Base-by-base conservation (phyloP, 352 stramenopile species). In the Phytophthora hibernalis region DNA sequence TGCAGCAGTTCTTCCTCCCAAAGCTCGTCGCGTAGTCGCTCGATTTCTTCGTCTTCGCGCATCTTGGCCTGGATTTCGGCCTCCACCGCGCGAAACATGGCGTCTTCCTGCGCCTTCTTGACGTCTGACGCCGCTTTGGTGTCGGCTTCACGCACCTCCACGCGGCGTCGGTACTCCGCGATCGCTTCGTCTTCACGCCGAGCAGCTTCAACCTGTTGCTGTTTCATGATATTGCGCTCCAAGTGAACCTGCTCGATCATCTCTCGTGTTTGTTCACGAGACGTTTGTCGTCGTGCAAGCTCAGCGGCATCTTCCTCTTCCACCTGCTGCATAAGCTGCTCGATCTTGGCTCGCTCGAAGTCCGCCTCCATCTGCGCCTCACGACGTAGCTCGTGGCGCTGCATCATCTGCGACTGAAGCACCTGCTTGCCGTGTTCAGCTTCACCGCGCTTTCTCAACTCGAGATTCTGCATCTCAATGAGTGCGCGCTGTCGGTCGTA, bases 1-100 rank as follows among this genome's bases (percentile, higher is more conserved):
- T 89, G 77, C 28, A 89, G 76, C 37, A 96, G 67, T 59, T 98
- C 93, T 64, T 98, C 91, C 56, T 97, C 91, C 92, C 92, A 98
- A n/a, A 98, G 75, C 56, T 97, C 82, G 69, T 97, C 88, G 28
- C 92, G 90, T 21, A 97, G 75, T 18, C 64, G 74, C 61, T 95
- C 83, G 72, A 96, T 91, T 65, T 98, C 91, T 61, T 97, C 78
- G n/a, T 96, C 91, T 26, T 90, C 77, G 42, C 89, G 74, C 55
- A 73, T 82, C 68, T 95, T 88, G 26, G 80, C 79, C 53, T 91
- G 76, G 60, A 96, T 97, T 69, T 97, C 88, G 38, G 85, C 79
- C 55, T 97, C 87, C 20, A 97, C 85, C 3, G 79, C 77, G 11
- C 79, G 68, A 68, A 94, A 97, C 70, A 79, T 72, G 44, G 79